These are phyloP conservation scores for Alternaria hordeiaustralica DNA, from an alignment of 2,329 filamentous ascomycete genomes.

Conservation along the genomic window DNA sequence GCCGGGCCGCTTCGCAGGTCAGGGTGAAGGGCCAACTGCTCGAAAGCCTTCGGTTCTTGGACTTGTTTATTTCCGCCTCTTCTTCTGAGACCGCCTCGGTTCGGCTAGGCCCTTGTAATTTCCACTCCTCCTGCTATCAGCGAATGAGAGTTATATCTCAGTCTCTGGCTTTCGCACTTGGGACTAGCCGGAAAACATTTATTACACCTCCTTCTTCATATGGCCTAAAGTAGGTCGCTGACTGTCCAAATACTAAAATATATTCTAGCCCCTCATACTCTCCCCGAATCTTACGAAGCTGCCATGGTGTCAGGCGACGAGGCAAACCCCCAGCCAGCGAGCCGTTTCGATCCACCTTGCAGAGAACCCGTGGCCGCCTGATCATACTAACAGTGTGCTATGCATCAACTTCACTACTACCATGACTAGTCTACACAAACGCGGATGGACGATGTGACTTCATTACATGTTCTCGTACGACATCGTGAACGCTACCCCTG, in stretches of 20 bases:
- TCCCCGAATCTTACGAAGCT: background rate
- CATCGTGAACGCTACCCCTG: background rate
- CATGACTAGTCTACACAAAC: background rate
- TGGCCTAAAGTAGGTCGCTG: background rate
- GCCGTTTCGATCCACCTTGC: background rate
- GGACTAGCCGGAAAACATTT: background rate
- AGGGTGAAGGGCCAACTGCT: background rate
- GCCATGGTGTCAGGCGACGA: background rate
- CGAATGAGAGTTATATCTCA: background rate
- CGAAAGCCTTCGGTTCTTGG: background rate
- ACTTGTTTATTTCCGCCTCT: background rate
- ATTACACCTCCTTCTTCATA: conserved; percentile 3
- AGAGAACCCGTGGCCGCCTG: background rate
- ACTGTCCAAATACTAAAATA: background rate
- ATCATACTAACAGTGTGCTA: background rate
- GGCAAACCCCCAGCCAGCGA: background rate
- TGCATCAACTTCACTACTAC: background rate
- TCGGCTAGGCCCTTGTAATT: background rate
- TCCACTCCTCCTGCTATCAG: background rate
- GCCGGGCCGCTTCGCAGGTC: background rate
- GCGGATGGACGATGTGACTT: background rate
- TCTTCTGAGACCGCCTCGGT: background rate
- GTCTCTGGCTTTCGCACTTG: background rate
- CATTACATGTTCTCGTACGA: background rate
- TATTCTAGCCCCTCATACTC: background rate